Evolutionary conservation across 2,329 filamentous ascomycete genomes (phyloP).

Genomic region (Trichoderma sp.): DNA sequence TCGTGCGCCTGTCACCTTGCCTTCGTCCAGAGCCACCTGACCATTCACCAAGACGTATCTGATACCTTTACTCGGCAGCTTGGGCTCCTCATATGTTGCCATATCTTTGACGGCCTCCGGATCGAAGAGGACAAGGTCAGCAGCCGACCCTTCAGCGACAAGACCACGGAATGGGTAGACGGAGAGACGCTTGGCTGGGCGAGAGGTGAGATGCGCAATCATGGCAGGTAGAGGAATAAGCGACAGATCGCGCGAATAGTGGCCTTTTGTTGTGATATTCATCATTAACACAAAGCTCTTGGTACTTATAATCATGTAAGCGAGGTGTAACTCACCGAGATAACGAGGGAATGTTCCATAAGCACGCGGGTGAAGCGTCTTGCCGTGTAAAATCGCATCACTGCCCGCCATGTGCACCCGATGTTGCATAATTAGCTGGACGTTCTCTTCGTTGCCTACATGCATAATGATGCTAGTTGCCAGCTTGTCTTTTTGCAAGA

Average conservation of each 20-base stretch:
- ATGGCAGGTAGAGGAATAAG: conserved; percentile 28
- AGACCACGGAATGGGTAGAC: conserved; percentile 28
- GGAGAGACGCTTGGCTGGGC: conserved; percentile 29
- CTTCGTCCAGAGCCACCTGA: conserved; percentile 27
- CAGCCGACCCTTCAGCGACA: conserved; percentile 28
- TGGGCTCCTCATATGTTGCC: conserved; percentile 29
- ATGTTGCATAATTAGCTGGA: conserved; percentile 30
- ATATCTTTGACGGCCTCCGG: conserved; percentile 26
- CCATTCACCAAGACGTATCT: conserved; percentile 29
- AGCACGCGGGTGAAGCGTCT: conserved; percentile 29
- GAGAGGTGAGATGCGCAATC: conserved; percentile 29
- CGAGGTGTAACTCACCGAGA: conserved; percentile 21
- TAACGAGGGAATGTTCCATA: conserved; percentile 31
- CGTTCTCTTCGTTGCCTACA: conserved; percentile 30
- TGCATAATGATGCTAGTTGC: conserved; percentile 30
- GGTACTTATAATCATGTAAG: neutral
- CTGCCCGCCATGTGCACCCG: conserved; percentile 30
- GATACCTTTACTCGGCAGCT: conserved; percentile 26
- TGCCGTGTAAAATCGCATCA: conserved; percentile 30
- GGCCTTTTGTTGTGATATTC: conserved; percentile 6
- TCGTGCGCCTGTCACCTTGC: conserved; percentile 26
- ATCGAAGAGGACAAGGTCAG: conserved; percentile 30
- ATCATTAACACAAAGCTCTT: neutral
- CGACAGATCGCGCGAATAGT: conserved; percentile 29
- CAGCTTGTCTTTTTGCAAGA: conserved; percentile 27